Conservation (phyloP, 352 stramenopile species). For the Pythium phragmiticola region DNA sequence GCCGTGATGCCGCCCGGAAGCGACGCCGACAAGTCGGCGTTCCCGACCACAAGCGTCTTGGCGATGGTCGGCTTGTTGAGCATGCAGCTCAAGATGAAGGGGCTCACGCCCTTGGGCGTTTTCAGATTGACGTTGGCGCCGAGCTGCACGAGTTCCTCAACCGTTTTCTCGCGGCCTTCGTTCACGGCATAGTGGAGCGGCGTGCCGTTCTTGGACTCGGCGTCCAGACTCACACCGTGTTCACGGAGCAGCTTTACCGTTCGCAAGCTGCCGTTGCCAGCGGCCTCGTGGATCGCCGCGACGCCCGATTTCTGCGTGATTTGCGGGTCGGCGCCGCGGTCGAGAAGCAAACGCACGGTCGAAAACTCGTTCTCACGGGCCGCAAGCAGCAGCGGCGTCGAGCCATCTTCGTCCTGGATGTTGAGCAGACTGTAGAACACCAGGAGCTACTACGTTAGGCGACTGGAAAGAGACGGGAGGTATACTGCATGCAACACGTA, state of each 20-base stretch:
- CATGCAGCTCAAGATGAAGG: constrained; percentile 70
- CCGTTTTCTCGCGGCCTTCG: constrained; percentile 76
- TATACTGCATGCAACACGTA: constrained; percentile 19
- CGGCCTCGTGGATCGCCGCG: constrained; percentile 65
- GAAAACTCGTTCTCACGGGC: constrained; percentile 78
- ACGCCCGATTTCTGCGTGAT: constrained; percentile 59
- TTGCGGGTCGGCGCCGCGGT: constrained; percentile 51
- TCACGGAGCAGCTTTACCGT: constrained; percentile 34
- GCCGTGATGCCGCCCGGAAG: constrained; percentile 68
- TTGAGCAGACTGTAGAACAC: constrained; percentile 33
- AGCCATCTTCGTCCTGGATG: constrained; percentile 67
- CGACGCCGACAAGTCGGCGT: constrained; percentile 46
- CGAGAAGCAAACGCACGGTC: constrained; percentile 62
- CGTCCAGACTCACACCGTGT: constrained; percentile 54
- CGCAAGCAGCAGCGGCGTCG: constrained; percentile 67
- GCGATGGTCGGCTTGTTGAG: constrained; percentile 73
- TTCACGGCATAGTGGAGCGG: constrained; percentile 80
- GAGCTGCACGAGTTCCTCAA: constrained; percentile 55
- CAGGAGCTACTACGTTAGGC: background rate
- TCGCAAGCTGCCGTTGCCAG: constrained; percentile 44
- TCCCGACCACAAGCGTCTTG: constrained; percentile 49
- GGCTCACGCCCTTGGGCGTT: constrained; percentile 71
- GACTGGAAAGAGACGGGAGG: background rate
- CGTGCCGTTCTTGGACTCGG: constrained; percentile 67
- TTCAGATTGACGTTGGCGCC: constrained; percentile 64